phyloP scores from a whole-genome alignment of 108 stramenopile genomes.

The Phaeodactylum tricornutum region DNA sequence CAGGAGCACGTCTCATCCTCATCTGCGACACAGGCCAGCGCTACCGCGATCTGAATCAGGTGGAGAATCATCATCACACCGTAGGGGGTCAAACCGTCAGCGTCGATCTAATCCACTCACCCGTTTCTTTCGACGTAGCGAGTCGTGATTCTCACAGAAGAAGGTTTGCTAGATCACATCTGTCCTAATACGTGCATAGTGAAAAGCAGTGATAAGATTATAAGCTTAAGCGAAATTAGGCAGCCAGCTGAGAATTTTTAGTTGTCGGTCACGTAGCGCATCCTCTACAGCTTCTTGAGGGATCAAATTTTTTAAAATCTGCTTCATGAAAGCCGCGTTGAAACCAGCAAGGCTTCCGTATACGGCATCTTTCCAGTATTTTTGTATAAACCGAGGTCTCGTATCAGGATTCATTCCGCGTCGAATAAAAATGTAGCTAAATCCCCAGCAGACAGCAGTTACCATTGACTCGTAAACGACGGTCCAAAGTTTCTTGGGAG shows the following conservation, averaged over 20 bases:
- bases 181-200: not conserved
- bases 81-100: too few species aligned
- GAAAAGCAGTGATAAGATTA: not conserved
- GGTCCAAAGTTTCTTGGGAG: constrained; percentile 70
- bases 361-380: constrained; percentile 87
- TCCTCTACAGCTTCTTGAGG: constrained; percentile 67
- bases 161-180: too few species aligned
- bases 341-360: constrained; percentile 87
- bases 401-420: constrained; percentile 84
- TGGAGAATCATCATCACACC: too few species aligned
- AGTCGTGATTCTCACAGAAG: too few species aligned
- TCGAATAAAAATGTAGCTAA: constrained; percentile 72
- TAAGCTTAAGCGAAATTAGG: constrained; percentile 25
- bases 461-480: constrained; percentile 79
- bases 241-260: constrained; percentile 47
- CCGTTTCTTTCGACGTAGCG: too few species aligned
- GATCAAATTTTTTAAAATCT: constrained; percentile 77
- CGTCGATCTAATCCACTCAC: too few species aligned
- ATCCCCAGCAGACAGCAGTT: constrained; percentile 76
- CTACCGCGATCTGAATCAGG: too few species aligned
- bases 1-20: too few species aligned
- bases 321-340: constrained; percentile 85
- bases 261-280: constrained; percentile 26
- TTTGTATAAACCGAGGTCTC: constrained; percentile 49
- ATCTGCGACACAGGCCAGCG: too few species aligned